Evolutionary conservation across 225 moss, liverwort and hornwort genomes (phyloP).

Genomic region (Thuidium tamariscinum): DNA sequence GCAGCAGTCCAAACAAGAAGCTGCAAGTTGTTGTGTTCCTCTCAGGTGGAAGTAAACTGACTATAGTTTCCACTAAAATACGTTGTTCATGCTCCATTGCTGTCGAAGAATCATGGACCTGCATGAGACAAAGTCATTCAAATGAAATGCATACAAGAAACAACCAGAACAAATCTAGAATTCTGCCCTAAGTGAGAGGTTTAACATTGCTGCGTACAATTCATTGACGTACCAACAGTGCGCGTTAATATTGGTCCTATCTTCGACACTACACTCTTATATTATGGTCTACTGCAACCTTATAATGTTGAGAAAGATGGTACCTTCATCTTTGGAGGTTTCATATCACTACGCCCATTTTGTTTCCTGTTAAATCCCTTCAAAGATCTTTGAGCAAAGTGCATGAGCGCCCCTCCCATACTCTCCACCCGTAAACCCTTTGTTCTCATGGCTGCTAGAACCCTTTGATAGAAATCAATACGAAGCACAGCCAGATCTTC

Average conservation of each 20-base stretch:
- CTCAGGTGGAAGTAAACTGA: constrained; percentile 82
- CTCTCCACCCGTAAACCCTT: constrained; percentile 82
- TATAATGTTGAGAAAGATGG: neutral
- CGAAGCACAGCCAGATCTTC: constrained; percentile 89
- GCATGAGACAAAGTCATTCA: neutral
- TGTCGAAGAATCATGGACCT: constrained; percentile 75
- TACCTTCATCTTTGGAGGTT: constrained; percentile 51
- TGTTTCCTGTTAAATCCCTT: constrained; percentile 95
- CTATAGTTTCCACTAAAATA: constrained; percentile 92
- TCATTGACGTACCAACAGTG: neutral
- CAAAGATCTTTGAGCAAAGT: constrained; percentile 94
- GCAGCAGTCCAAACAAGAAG: constrained; percentile 76
- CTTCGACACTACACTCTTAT: neutral
- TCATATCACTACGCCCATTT: constrained; percentile 53
- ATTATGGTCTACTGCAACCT: neutral
- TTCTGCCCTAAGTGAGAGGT: neutral
- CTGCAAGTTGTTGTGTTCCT: constrained; percentile 85
- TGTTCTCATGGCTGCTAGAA: constrained; percentile 78
- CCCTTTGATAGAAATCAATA: constrained; percentile 88
- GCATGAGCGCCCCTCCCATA: constrained; percentile 92
- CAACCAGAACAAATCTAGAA: neutral
- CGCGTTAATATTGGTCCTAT: neutral
- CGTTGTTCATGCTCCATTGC: constrained; percentile 97
- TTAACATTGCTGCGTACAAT: neutral
- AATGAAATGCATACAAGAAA: neutral